Evolutionary conservation across 805 yeast species (phyloP), one percentile per base, ranked within the genome.

Genomic region (Lipomyces orientalis): DNA sequence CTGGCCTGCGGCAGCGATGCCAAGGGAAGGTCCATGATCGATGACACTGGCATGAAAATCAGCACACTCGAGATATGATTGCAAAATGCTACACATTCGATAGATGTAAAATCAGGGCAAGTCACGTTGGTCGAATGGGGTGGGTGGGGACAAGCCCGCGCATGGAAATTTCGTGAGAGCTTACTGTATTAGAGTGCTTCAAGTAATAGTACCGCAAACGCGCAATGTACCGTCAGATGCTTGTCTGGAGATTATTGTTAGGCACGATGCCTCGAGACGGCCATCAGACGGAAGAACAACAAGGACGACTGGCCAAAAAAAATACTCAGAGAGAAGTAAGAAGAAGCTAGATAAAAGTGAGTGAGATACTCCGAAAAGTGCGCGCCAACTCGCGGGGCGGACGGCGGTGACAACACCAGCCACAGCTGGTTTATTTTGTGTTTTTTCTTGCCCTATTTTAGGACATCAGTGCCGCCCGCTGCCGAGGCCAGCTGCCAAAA

Each of bases 21-120:
- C 46, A 67, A 59, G 9, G 70, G 65, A 19, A 52, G 37, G 54
- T 67, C 70, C 70, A 67, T 67, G 22, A 19, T 34, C 7, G 51
- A 39, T 37, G 64, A 54, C 49, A 43, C 49, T 43, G 6, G 19
- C 22, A 19, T 43, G 49, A 43, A 43, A 16, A 43, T 43, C 9
- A 43, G 49, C n/a, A 43, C 6, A 19, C 16, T 5, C n/a, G 49
- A 43, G 19, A 43, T 43, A 43, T 43, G 49, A n/a, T n/a, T 14
- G 16, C 22, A n/a, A 19, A 43, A 43, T 16, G 19, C 49, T 19
- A 43, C 10, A 37, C 22, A 19, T 16, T 43, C 19, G 22, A 43
- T 2, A n/a, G 2, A 19, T n/a, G 49, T 16, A 16, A 43, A 43
- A 43, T n/a, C 6, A 37, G 12, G 43, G 16, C 43, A 37, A 12